Percentiles rank a stretch among this genome's conserved stretches.
phyloP scores from a whole-genome alignment of 805 yeast species.

The Ogataea minuta region DNA sequence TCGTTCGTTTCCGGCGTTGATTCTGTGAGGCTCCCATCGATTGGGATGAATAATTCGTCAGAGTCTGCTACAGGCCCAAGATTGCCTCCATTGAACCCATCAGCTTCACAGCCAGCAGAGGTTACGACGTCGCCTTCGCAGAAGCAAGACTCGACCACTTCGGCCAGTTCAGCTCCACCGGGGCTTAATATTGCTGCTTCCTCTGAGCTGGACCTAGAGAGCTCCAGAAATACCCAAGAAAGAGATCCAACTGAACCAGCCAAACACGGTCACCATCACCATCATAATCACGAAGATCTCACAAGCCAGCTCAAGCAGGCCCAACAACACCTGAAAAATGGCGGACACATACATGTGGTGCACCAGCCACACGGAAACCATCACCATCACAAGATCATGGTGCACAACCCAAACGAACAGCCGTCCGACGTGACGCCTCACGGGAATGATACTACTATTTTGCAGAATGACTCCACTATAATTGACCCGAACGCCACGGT shows the following conservation, averaged over 20 bases:
- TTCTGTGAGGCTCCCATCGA: conserved; percentile 20
- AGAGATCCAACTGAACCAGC: conserved; percentile 6
- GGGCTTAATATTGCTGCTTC: conserved; percentile 19
- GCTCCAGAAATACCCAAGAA: conserved; percentile 10
- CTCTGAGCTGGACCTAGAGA: conserved; percentile 18
- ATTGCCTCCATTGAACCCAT: conserved; percentile 11
- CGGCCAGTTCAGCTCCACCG: conserved; percentile 1
- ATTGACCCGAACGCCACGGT: conserved; percentile 26
- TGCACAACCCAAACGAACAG: conserved; percentile 25
- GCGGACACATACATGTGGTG: conserved; percentile 31
- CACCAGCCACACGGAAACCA: conserved; percentile 32
- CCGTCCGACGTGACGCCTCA: conserved; percentile 7
- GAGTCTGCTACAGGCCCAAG: conserved; percentile 6
- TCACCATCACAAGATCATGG: conserved; percentile 28
- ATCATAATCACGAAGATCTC: conserved; percentile 29
- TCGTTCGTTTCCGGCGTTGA: conserved; percentile 10
- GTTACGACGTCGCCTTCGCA: conserved; percentile 9
- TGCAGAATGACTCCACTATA: conserved; percentile 29
- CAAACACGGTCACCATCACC: conserved; percentile 30
- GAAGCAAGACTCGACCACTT: conserved; percentile 1
- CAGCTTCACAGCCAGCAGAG: conserved; percentile 4
- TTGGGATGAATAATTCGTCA: conserved; percentile 9
- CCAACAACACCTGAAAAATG: conserved; percentile 26
- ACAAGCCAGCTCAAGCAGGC: conserved; percentile 25
- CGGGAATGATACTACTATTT: conserved; percentile 27